Conservation (phyloP, 768 basidiomycete species). For the Cystobasidium onofrii region DNA sequence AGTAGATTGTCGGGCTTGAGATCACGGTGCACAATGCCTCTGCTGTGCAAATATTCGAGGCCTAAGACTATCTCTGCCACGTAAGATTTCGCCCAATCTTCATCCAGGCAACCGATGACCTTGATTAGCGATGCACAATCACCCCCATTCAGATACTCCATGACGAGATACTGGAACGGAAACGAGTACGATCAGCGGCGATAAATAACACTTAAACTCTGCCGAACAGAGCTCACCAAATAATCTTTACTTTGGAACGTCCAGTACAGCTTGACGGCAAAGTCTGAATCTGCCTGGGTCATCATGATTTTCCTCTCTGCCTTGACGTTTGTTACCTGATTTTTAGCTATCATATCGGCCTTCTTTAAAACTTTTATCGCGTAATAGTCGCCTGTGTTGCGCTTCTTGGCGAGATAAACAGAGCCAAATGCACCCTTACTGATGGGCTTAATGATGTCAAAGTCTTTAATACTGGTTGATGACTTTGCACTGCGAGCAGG, state of each 20-base stretch:
- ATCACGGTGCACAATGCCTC: conserved; percentile 95
- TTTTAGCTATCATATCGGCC: conserved; percentile 99
- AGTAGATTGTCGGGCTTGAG: conserved; percentile 96
- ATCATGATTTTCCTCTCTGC: conserved; percentile 99
- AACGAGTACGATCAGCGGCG: too few species aligned
- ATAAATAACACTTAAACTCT: too few species aligned
- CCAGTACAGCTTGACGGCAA: conserved; percentile 94
- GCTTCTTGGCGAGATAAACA: conserved; percentile 97
- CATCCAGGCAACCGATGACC: conserved; percentile 79
- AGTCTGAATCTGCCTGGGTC: conserved; percentile 94
- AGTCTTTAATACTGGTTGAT: conserved; percentile 86
- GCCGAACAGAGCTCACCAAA: conserved; percentile 49
- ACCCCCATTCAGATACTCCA: conserved; percentile 98
- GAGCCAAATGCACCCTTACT: conserved; percentile 98
- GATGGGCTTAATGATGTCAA: conserved; percentile 98
- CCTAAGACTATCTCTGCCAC: conserved; percentile 93
- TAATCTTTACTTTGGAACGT: conserved; percentile 99
- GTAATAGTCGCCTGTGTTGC: conserved; percentile 93
- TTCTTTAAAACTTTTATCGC: conserved; percentile 99
- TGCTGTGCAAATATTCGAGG: conserved; percentile 88
- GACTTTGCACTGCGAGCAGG: conserved; percentile 70
- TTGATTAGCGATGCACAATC: conserved; percentile 97
- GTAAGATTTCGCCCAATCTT: conserved; percentile 95
- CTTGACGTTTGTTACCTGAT: conserved; percentile 99
- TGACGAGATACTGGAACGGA: conserved; percentile 64